Conservation (phyloP, 1,284 basidiomycete genomes). For the Trichosporon inkin region DNA sequence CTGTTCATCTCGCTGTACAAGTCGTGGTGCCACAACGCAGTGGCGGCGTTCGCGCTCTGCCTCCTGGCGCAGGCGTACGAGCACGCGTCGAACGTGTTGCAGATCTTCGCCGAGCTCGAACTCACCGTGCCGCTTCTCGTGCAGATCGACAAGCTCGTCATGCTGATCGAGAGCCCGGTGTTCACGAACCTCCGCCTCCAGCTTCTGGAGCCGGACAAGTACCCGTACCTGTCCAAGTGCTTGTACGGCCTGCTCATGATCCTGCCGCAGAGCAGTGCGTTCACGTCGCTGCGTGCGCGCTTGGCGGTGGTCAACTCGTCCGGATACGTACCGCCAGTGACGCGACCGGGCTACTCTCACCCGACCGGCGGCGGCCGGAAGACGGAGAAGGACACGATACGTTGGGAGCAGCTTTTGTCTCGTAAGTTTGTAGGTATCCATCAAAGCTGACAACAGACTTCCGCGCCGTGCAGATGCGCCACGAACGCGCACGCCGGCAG, state of each 20-base stretch:
- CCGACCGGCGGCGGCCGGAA: constrained; percentile 61
- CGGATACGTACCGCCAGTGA: constrained; percentile 68
- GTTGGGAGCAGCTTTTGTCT: constrained; percentile 83
- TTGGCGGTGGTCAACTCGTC: constrained; percentile 91
- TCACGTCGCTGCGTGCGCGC: constrained; percentile 89
- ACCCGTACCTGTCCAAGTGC: constrained; percentile 95
- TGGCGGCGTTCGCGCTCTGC: constrained; percentile 93
- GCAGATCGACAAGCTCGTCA: constrained; percentile 96
- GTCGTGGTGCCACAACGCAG: constrained; percentile 98
- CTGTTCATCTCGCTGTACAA: constrained; percentile 89
- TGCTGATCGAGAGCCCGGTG: constrained; percentile 95
- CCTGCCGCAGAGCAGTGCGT: constrained; percentile 92
- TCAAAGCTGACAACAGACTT: constrained; percentile 53
- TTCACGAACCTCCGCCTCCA: constrained; percentile 98
- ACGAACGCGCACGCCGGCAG: constrained; percentile 76
- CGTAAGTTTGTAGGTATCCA: constrained; percentile 45
- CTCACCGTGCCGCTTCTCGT: constrained; percentile 92
- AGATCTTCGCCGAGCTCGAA: constrained; percentile 95
- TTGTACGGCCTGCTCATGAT: constrained; percentile 97
- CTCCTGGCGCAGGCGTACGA: constrained; percentile 97
- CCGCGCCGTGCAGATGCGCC: constrained; percentile 72
- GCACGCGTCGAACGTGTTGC: constrained; percentile 93
- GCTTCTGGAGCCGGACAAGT: constrained; percentile 91
- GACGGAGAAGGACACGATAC: constrained; percentile 76
- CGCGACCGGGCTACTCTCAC: constrained; percentile 27